A percentile compares a stretch with the other conserved stretches of the same genome.
phyloP scores from a whole-genome alignment of 352 stramenopile species.

The Sclerospora graminicola region DNA sequence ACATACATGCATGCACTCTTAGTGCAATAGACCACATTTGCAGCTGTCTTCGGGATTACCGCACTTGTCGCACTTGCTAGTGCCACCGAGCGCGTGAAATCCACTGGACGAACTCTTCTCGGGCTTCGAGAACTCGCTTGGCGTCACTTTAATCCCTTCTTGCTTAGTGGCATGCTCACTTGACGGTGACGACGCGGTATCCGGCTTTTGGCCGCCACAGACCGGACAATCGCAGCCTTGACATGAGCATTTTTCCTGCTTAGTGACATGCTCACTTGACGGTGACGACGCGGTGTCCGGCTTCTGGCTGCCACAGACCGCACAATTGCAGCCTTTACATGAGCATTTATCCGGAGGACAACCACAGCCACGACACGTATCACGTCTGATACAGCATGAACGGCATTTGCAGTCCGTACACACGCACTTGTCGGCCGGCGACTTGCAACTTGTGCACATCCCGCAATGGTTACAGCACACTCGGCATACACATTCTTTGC shows the following conservation, averaged over 20 bases:
- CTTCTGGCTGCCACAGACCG: conserved; percentile 5
- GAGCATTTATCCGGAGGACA: conserved; percentile 16
- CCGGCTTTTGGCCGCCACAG: conserved; percentile 2
- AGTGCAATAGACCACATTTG: conserved; percentile 20
- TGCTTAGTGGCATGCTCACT: neutral
- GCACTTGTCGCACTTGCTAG: conserved; percentile 9
- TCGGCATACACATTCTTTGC: conserved; percentile 26
- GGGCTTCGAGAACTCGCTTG: neutral
- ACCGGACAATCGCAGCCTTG: too few relatives aligned
- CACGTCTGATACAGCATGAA: conserved; percentile 8
- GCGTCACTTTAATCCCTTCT: neutral
- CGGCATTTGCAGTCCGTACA: conserved; percentile 20
- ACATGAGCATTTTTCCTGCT: too few relatives aligned
- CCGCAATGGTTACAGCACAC: conserved; percentile 16
- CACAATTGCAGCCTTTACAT: conserved; percentile 16
- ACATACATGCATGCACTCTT: neutral
- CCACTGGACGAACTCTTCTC: neutral
- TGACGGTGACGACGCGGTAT: conserved; percentile 1
- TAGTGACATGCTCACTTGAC: neutral
- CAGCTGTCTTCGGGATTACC: conserved; percentile 13
- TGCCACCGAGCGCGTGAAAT: neutral
- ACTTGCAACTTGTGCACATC: conserved; percentile 17
- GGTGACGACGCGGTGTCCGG: neutral
- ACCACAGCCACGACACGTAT: conserved; percentile 15
- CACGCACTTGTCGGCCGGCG: conserved; percentile 10